phyloP scores from a whole-genome alignment of 345 rosid genomes.

The Eucalyptus curtisii region DNA sequence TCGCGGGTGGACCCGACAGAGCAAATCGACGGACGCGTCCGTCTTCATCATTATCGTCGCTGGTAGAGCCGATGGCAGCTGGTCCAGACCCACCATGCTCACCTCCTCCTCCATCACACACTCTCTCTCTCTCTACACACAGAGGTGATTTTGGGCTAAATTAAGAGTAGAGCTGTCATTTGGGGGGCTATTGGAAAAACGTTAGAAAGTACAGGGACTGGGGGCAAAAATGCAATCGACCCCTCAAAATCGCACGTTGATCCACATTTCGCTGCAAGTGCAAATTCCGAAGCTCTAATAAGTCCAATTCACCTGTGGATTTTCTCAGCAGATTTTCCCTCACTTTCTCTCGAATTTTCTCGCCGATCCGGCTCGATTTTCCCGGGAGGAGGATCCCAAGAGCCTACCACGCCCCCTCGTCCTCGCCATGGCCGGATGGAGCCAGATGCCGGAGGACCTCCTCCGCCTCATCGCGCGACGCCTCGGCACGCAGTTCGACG shows the following conservation, averaged over 20 bases:
- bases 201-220: not conserved
- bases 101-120: too few relatives aligned
- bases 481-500: conserved; percentile 42
- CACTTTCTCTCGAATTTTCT: not conserved
- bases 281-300: not conserved
- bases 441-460: conserved; percentile 60
- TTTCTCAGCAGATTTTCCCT: not conserved
- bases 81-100: too few relatives aligned
- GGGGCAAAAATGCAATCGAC: not conserved
- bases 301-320: not conserved
- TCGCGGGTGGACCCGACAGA: not conserved
- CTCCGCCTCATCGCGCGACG: conserved; percentile 32
- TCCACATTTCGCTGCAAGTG: not conserved
- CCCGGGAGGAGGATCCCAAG: not conserved
- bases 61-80: too few relatives aligned
- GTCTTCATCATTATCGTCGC: too few relatives aligned
- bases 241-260: not conserved
- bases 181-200: not conserved
- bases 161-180: not conserved
- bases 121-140: not conserved
- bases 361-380: not conserved
- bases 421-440: conserved; percentile 53
- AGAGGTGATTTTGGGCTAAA: not conserved
- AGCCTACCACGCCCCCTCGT: not conserved
- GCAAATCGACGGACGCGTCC: too few relatives aligned